Base-by-base conservation (phyloP, 2,329 filamentous ascomycete species). In the Aspergillus thermomutatus region DNA sequence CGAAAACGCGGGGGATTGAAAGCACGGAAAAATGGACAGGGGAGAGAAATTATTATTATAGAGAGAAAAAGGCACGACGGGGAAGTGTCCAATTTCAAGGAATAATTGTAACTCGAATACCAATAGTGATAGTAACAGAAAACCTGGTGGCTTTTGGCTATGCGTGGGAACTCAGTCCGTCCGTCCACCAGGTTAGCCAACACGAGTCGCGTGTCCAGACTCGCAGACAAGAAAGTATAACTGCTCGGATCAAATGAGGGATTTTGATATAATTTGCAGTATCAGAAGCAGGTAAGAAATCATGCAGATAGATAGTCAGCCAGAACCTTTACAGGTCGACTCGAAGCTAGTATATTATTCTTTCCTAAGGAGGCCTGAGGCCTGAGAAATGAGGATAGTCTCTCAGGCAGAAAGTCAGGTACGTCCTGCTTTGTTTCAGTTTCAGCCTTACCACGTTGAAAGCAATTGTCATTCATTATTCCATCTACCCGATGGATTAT, bases 21-120 rank as follows among this genome's bases (percentile, higher is more conserved):
- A 55, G 56, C 56, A 53, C 52, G 49, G 56, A 50, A 51, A 51
- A 48, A 10, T 46, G 26, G 23, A 54, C n/a, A 41, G 43, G 46
- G 11, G 49, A 47, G 19, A 31, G 56, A 34, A n/a, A 40, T n/a
- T 17, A 50, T n/a, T n/a, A n/a, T n/a, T n/a, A n/a, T n/a, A n/a
- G n/a, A n/a, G 27, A 14, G 11, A 46, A 49, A 23, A 26, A 31
- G 49, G n/a, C 3, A 34, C 14, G 19, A 19, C 1, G 21, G 21
- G 9, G 26, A 49, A 49, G 21, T n/a, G 26, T 17, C 23, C 21
- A 43, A 19, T 19, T 46, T 46, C 21, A 14, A 46, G 23, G 21
- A 6, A 25, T 10, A 46, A 46, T 14, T 37, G 31, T 37, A 37
- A 37, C 31, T 34, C 31, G 6, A 37, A 17, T 37, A 37, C 31